Base-by-base conservation (phyloP, 805 yeast species). In the Myxozyma udenii region DNA sequence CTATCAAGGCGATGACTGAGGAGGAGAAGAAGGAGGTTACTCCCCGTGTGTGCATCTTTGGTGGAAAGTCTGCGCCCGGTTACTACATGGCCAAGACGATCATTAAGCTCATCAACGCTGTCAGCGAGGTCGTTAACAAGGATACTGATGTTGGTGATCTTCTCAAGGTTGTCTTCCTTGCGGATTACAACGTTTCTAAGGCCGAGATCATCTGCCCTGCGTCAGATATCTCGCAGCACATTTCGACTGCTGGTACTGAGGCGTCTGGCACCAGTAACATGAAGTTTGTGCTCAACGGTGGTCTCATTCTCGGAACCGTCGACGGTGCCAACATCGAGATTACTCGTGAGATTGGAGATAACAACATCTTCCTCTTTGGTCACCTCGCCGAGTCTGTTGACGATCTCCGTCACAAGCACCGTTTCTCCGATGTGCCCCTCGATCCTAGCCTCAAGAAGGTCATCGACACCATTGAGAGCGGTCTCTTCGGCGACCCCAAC, bases 41-140 rank as follows among this genome's bases (percentile, higher is more conserved):
- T 53, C 83, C 96, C 53, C 86, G 84, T 66, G 93, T 86, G 50
- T 78, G 82, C 39, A 78, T 89, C 55, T 82, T 90, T 69, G 97
- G 97, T 61, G 97, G 97, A 66, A 89, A 90, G 71, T 85, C 95
- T 53, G 97, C 97, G 9, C 97, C 97, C n/a, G 97, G 97, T 60
- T 89, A 89, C 69, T 89, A 87, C 73, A 87, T 89, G 81, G 97
- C 97, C 53, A 89, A 89, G 71, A 79, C 85, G 52, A 86, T 89
- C 64, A 90, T 89, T 67, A 87, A 88, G 69, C 76, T 89, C 68
- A 79, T 89, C 65, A 89, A 86, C 68, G 71, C 85, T 48, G 96
- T 88, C 35, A 83, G 86, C 28, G 82, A 79, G 4, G 91, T 87
- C 44, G 81, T 89, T 57, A 89, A 89, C 71, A 77, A 76, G 54